phyloP scores from a whole-genome alignment of 176 grass and related monocot genomes.

The Tillandsia leiboldiana region DNA sequence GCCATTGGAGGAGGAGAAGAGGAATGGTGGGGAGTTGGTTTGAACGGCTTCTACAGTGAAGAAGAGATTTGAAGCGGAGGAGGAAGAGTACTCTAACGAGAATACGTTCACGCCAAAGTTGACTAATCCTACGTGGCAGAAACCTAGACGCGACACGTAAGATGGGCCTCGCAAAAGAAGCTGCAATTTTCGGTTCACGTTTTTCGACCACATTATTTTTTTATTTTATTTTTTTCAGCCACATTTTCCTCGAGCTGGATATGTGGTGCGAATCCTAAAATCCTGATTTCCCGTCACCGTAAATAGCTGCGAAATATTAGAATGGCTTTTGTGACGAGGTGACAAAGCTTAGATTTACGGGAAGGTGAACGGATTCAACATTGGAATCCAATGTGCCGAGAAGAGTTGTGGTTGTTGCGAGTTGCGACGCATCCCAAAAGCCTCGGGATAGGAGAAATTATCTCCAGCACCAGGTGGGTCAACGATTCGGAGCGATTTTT shows the following conservation, averaged over 20 bases:
- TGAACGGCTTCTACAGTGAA: background rate
- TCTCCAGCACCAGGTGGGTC: too few species aligned
- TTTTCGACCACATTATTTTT: constrained; percentile 5
- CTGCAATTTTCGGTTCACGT: background rate
- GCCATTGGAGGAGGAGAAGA: constrained; percentile 32
- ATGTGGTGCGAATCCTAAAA: background rate
- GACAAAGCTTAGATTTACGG: background rate
- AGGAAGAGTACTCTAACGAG: background rate
- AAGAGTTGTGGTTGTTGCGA: too few species aligned
- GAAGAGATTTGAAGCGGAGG: background rate
- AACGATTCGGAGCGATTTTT: too few species aligned
- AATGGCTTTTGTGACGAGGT: background rate
- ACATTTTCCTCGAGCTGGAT: constrained; percentile 23
- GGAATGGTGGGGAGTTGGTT: background rate
- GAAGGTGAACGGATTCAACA: background rate
- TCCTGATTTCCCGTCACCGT: background rate
- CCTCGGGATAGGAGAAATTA: too few species aligned
- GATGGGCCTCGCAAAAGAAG: background rate
- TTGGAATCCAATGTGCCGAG: too few species aligned
- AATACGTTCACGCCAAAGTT: background rate
- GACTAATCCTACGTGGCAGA: background rate
- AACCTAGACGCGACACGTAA: background rate
- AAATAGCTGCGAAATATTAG: background rate
- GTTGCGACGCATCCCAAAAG: too few species aligned
- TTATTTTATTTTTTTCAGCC: background rate